Evolutionary conservation across 2,329 filamentous ascomycete genomes (phyloP), one percentile per base, ranked within the genome.

Genomic region (Fusarium sp.): DNA sequence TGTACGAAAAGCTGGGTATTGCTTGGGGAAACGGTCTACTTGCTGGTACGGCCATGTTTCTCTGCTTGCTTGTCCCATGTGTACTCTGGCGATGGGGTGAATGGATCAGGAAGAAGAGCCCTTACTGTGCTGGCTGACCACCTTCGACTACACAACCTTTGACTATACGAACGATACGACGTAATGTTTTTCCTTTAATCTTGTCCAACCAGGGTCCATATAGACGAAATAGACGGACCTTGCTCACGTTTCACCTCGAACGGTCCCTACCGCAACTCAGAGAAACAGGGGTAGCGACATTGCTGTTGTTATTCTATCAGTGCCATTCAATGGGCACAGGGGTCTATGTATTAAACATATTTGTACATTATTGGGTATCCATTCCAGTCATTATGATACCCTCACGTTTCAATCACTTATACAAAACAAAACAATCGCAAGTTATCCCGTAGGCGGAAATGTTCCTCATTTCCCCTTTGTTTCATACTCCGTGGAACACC

Each of bases 21-120:
- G 90, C 77, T 68, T 90, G 70, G 86, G 86, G 68, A 0, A 84
- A 84, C 52, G 84, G 77, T 0, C 36, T 85, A 0, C 75, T 86
- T 9, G 84, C 81, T 1, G 72, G 71, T 2, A 76, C 72, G 27
- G 77, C 76, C 20, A 66, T 79, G 33, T 47, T 75, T 9, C 33
- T 79, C 5, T 76, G 76, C n/a, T 31, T 76, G 18, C 47, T 70
- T 1, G 70, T 66, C 1, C 77, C 77, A 2, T 18, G 71, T 5
- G 42, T 76, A 1, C 61, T 78, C 2, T 79, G 77, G 77, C 50
- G 42, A 13, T 69, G 65, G 61, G 75, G 77, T 7, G 74, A 74
- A 35, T 68, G 59, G 59, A 75, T 78, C n/a, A 57, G 74, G 35
- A 70, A 56, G 10, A 73, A 70, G 54, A 77, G 74, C 14, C 64